Conservation (phyloP, 2,329 filamentous ascomycete species). For the Anthostomella pinea region DNA sequence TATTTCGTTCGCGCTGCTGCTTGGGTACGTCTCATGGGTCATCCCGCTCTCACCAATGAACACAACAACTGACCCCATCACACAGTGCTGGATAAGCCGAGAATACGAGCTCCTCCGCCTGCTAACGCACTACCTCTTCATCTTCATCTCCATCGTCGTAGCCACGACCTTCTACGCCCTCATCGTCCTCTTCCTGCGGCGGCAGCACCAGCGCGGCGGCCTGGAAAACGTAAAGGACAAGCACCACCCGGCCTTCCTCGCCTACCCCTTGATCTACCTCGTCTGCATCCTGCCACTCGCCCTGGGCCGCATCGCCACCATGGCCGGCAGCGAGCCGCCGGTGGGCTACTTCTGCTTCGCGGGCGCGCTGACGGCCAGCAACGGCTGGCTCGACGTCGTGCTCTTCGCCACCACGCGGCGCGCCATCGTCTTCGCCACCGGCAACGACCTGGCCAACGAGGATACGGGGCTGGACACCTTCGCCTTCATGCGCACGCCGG, state of each 20-base stretch:
- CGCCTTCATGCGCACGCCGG: conserved; percentile 43
- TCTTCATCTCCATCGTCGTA: conserved; percentile 42
- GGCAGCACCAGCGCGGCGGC: conserved; percentile 15
- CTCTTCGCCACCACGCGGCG: conserved; percentile 52
- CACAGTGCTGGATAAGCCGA: conserved; percentile 59
- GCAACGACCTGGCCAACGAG: conserved; percentile 27
- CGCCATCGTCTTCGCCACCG: conserved; percentile 46
- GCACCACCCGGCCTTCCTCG: conserved; percentile 54
- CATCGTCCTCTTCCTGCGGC: conserved; percentile 35
- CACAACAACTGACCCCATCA: conserved; percentile 7
- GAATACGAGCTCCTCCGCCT: conserved; percentile 52
- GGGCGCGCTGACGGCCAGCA: conserved; percentile 55
- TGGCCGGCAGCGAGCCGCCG: conserved; percentile 51
- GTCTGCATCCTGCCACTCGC: conserved; percentile 67
- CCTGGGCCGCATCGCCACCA: conserved; percentile 59
- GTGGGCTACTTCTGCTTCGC: conserved; percentile 57
- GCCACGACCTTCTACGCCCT: conserved; percentile 36
- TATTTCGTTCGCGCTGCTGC: conserved; percentile 64
- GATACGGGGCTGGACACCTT: conserved; percentile 52
- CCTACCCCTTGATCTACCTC: conserved; percentile 68
- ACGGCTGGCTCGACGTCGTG: conserved; percentile 53
- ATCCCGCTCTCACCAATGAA: no score
- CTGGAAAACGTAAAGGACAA: conserved; percentile 6
- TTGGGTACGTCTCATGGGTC: conserved; percentile 53
- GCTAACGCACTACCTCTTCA: conserved; percentile 61